phyloP scores from a whole-genome alignment of 768 basidiomycete species.

The Boletus subcaerulescens region DNA sequence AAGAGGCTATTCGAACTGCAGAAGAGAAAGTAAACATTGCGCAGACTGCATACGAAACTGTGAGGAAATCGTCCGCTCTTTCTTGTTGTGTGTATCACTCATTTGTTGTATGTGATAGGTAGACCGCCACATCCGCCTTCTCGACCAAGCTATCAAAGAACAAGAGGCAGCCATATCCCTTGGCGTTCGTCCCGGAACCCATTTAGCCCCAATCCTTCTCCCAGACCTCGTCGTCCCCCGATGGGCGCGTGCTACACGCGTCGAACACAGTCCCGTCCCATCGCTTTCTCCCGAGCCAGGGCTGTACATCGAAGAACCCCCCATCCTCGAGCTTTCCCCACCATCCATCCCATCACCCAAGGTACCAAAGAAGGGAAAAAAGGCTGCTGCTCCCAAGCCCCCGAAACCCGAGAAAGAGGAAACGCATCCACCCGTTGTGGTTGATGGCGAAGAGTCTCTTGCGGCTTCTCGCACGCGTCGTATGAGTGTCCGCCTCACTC shows the following conservation, averaged over 20 bases:
- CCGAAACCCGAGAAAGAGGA: conserved; percentile 21
- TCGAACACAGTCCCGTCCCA: conserved; percentile 43
- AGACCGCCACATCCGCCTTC: conserved; percentile 72
- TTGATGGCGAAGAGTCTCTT: conserved; percentile 8
- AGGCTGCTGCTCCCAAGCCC: conserved; percentile 11
- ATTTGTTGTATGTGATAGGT: conserved; percentile 43
- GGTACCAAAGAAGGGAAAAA: conserved; percentile 24
- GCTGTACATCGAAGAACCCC: conserved; percentile 14
- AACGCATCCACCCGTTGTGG: background rate
- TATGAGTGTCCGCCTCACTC: conserved; percentile 32
- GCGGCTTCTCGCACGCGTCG: conserved; percentile 20
- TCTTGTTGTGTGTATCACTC: background rate
- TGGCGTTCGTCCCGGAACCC: conserved; percentile 52
- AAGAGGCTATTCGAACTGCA: conserved; percentile 58
- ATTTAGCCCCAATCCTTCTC: conserved; percentile 51
- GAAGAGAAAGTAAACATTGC: conserved; percentile 81
- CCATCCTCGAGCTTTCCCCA: conserved; percentile 5
- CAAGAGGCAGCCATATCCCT: conserved; percentile 55
- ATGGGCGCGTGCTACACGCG: conserved; percentile 45
- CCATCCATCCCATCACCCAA: conserved; percentile 15
- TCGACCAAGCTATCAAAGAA: conserved; percentile 72
- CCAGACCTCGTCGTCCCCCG: conserved; percentile 61
- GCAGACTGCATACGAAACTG: conserved; percentile 66
- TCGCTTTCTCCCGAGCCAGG: conserved; percentile 32
- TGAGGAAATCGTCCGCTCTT: conserved; percentile 32